Evolutionary conservation across 2,329 filamentous ascomycete genomes (phyloP), one percentile per base, ranked within the genome.

Genomic region (Podosphaera aphanis): DNA sequence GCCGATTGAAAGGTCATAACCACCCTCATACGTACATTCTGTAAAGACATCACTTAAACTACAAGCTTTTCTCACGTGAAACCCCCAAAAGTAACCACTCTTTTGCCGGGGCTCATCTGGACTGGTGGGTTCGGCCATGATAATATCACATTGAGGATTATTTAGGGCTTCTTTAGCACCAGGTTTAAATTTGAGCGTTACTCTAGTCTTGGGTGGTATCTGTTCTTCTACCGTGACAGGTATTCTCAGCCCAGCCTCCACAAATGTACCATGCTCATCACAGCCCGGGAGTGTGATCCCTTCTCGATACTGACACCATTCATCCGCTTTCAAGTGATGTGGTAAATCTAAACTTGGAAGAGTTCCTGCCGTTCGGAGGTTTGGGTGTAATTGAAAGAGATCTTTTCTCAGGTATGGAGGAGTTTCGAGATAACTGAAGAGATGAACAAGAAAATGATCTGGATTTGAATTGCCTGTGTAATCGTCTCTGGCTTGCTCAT

Each of bases 61-160:
- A 3, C 61, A 56, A 31, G 77, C 77, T 49, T 69, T 73, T 21
- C 84, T 73, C 2, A 85, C 74, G 7, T 65, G 69, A 60, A 80
- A 93, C 40, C 84, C 84, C 83, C 84, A 93, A 63, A 86, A 92
- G 61, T 84, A 90, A 0, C 84, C 84, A 1, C 67, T 73, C 51
- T 85, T 74, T 45, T 79, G 78, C 47, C 83, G 71, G 1, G 84
- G 84, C 2, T 69, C 64, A 21, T 71, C 66, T 0, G 83, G 80
- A 31, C 77, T 67, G 2, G 88, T 77, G 15, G 77, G 71, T 46
- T 76, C 69, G 1, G 72, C 74, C 2, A 46, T 37, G 25, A 60
- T 60, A 1, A 50, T 43, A 5, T 51, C 41, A 15, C 23, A 47
- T 15, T 49, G 50, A 11, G 37, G 15, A 46, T 56, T 49, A 31